These are phyloP conservation scores for Rhodotorula taiwanensis DNA, from an alignment of 768 basidiomycete genomes.

Conservation along the genomic window DNA sequence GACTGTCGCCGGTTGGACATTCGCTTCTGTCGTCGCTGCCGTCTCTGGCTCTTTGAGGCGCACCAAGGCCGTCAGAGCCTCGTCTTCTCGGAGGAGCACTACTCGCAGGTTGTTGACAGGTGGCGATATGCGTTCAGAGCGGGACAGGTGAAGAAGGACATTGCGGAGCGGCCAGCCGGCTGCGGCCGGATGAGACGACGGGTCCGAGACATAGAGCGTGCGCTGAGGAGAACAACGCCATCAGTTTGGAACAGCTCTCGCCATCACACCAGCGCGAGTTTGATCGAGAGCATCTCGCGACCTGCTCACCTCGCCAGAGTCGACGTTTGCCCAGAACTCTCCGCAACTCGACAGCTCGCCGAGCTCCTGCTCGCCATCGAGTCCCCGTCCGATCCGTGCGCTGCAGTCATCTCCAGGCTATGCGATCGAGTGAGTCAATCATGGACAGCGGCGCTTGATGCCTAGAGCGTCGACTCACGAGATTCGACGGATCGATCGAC, in stretches of 20 bases:
- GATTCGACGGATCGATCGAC: not conserved
- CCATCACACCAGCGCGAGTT: too few species aligned
- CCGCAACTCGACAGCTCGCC: too few species aligned
- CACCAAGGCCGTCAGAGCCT: not conserved
- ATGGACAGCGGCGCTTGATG: too few species aligned
- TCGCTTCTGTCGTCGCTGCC: not conserved
- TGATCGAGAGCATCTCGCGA: too few species aligned
- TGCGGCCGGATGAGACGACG: constrained; percentile 65
- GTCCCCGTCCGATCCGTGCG: too few species aligned
- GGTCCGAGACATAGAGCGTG: constrained; percentile 69
- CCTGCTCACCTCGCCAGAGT: too few species aligned
- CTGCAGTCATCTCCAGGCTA: too few species aligned
- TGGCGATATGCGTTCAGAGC: constrained; percentile 44
- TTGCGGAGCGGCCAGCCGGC: constrained; percentile 94
- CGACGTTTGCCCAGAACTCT: too few species aligned
- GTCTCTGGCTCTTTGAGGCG: not conserved
- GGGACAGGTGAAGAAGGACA: constrained; percentile 66
- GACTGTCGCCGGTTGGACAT: constrained; percentile 56
- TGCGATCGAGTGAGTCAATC: too few species aligned
- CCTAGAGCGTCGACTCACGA: too few species aligned
- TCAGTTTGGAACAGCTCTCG: too few species aligned
- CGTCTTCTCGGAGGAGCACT: constrained; percentile 65
- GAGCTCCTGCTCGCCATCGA: too few species aligned
- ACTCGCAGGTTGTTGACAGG: constrained; percentile 53
- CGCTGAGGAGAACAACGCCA: constrained; percentile 44